phyloP scores from a whole-genome alignment of 805 yeast genomes.

The Candida tibetensis region DNA sequence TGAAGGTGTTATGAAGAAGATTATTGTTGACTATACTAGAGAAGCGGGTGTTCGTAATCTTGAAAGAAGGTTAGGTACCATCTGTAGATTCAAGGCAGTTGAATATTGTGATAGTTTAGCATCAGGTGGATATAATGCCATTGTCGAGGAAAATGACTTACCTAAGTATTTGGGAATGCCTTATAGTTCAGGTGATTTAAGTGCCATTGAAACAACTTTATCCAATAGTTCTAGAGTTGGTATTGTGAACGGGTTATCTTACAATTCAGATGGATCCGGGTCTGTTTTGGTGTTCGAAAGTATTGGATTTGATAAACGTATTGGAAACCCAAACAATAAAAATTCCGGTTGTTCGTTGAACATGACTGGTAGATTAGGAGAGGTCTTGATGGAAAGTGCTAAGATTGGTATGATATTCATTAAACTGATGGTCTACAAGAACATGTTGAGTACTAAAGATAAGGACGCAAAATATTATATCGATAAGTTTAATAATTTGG shows the following conservation, averaged over 20 bases:
- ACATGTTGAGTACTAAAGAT: slow-evolving; percentile 29
- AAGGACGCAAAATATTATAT: slow-evolving; percentile 30
- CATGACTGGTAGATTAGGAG: slow-evolving; percentile 82
- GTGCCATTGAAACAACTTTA: slow-evolving; percentile 20
- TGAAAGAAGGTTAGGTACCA: slow-evolving; percentile 69
- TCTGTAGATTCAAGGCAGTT: slow-evolving; percentile 81
- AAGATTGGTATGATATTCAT: slow-evolving; percentile 75
- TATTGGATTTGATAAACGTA: slow-evolving; percentile 55
- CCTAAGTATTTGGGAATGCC: slow-evolving; percentile 71
- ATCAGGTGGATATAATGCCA: slow-evolving; percentile 29
- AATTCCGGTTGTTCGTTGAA: slow-evolving; percentile 38
- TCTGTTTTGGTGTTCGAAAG: slow-evolving; percentile 78
- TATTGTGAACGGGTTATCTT: slow-evolving; percentile 78
- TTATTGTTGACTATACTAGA: slow-evolving; percentile 70
- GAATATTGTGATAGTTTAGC: slow-evolving; percentile 46
- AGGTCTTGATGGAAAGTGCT: slow-evolving; percentile 76
- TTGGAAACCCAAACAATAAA: slow-evolving; percentile 21
- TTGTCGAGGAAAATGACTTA: slow-evolving; percentile 53
- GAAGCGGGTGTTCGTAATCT: slow-evolving; percentile 85
- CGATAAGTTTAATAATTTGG: slow-evolving; percentile 49
- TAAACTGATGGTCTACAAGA: slow-evolving; percentile 48
- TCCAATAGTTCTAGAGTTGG: slow-evolving; percentile 60
- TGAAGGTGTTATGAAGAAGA: slow-evolving; percentile 53
- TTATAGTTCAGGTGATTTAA: slow-evolving; percentile 33
- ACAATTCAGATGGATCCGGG: slow-evolving; percentile 84